Evolutionary conservation across 1,284 basidiomycete species (phyloP).

Genomic region (Melampsora americana): DNA sequence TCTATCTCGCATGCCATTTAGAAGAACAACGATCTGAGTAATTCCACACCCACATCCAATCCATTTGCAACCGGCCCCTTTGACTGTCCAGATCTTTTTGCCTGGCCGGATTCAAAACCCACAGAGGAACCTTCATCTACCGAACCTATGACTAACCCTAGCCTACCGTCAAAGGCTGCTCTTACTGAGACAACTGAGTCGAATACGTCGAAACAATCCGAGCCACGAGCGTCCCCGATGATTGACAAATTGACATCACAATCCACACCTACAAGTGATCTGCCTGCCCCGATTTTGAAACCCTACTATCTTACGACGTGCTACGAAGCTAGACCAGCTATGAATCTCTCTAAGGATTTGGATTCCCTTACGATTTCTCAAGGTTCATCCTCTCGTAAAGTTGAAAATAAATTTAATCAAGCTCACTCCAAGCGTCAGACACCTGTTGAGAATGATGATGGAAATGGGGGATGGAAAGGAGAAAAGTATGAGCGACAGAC

Average conservation of each 20-base stretch:
- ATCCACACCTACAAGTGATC: neutral
- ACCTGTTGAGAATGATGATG: neutral
- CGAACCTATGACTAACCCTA: neutral
- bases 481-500: neutral
- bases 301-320: conserved; percentile 1
- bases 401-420: neutral
- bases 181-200: no score
- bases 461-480: neutral
- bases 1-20: neutral
- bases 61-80: neutral
- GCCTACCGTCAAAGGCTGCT: neutral
- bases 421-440: neutral
- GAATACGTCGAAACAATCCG: no score
- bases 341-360: neutral
- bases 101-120: neutral
- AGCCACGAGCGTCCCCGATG: no score
- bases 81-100: neutral
- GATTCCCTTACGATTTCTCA: neutral
- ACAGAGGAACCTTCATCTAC: neutral
- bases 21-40: neutral
- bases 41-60: neutral
- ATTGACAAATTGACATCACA: neutral
- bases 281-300: neutral
- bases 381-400: conserved; percentile 1
- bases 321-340: neutral